Conservation (phyloP, 768 basidiomycete genomes). For the Calocybe gangraenosa region DNA sequence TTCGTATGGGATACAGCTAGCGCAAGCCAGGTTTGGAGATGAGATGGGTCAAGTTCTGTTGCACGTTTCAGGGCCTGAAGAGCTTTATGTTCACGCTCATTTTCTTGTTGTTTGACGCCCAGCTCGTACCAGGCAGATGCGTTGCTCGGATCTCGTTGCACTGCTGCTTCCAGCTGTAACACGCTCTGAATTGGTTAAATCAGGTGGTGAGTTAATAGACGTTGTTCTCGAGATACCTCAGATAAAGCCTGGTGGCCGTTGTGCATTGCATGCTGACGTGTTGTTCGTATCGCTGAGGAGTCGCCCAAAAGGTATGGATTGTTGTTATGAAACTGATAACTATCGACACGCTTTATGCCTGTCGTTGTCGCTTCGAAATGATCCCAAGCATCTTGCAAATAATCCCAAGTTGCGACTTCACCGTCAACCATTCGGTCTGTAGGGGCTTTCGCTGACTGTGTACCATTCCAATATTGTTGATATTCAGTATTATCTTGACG, state of each 20-base stretch:
- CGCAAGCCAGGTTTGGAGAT: constrained; percentile 84
- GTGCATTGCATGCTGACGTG: constrained; percentile 44
- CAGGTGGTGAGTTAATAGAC: neutral
- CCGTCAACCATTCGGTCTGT: constrained; percentile 15
- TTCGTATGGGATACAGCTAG: constrained; percentile 90
- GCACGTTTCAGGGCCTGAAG: constrained; percentile 80
- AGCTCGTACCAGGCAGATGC: constrained; percentile 85
- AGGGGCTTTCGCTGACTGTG: constrained; percentile 17
- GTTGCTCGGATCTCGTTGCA: constrained; percentile 70
- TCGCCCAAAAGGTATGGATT: constrained; percentile 77
- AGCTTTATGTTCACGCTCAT: constrained; percentile 90
- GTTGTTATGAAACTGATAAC: constrained; percentile 70
- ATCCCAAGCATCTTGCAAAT: constrained; percentile 78
- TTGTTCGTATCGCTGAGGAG: constrained; percentile 48
- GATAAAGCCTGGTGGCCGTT: constrained; percentile 29
- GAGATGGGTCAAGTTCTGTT: constrained; percentile 72
- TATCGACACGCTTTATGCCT: constrained; percentile 52
- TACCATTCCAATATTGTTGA: constrained; percentile 43
- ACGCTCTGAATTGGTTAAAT: constrained; percentile 53
- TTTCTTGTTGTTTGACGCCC: constrained; percentile 97
- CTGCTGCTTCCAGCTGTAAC: constrained; percentile 84
- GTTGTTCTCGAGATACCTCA: constrained; percentile 31
- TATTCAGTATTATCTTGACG: constrained; percentile 69
- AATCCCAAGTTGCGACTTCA: constrained; percentile 50
- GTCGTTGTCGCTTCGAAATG: constrained; percentile 68